Evolutionary conservation across 2,329 filamentous ascomycete species (phyloP).

Genomic region (Mycogone perniciosa): DNA sequence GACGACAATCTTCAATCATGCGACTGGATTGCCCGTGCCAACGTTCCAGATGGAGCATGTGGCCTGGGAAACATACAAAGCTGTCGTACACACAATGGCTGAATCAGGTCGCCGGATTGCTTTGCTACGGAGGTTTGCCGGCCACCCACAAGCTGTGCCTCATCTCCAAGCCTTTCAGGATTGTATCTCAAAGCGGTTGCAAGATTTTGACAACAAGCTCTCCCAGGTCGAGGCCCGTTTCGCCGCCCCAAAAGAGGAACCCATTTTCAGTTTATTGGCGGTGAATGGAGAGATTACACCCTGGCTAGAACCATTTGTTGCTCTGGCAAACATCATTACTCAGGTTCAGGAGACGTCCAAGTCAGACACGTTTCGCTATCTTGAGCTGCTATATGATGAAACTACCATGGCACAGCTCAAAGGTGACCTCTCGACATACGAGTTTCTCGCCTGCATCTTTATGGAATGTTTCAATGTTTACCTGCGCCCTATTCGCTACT

Average conservation of each 20-base stretch:
- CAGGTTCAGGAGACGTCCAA: slow-evolving; percentile 45
- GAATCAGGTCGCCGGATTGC: slow-evolving; percentile 41
- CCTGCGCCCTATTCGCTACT: slow-evolving; percentile 68
- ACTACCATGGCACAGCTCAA: slow-evolving; percentile 63
- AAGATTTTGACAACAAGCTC: slow-evolving; percentile 51
- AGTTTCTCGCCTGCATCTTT: slow-evolving; percentile 62
- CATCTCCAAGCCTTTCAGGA: slow-evolving; percentile 68
- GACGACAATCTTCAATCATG: slow-evolving; percentile 59
- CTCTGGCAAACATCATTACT: slow-evolving; percentile 57
- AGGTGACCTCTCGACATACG: slow-evolving; percentile 56
- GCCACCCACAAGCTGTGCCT: slow-evolving; percentile 41
- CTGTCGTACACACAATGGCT: slow-evolving; percentile 41
- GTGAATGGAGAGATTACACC: slow-evolving; percentile 52
- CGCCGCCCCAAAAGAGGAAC: slow-evolving; percentile 45
- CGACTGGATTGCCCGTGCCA: slow-evolving; percentile 31
- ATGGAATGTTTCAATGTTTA: slow-evolving; percentile 79
- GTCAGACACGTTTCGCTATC: slow-evolving; percentile 58
- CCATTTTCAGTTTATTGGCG: slow-evolving; percentile 60
- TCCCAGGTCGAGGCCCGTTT: slow-evolving; percentile 55
- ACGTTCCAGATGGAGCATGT: slow-evolving; percentile 43
- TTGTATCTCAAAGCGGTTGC: slow-evolving; percentile 51
- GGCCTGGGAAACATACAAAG: slow-evolving; percentile 44
- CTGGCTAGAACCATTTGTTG: slow-evolving; percentile 48
- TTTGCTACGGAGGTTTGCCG: slow-evolving; percentile 39
- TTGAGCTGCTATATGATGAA: slow-evolving; percentile 71